Evolutionary conservation across 2,329 filamentous ascomycete species (phyloP).

Genomic region (Sporothrix mexicana): DNA sequence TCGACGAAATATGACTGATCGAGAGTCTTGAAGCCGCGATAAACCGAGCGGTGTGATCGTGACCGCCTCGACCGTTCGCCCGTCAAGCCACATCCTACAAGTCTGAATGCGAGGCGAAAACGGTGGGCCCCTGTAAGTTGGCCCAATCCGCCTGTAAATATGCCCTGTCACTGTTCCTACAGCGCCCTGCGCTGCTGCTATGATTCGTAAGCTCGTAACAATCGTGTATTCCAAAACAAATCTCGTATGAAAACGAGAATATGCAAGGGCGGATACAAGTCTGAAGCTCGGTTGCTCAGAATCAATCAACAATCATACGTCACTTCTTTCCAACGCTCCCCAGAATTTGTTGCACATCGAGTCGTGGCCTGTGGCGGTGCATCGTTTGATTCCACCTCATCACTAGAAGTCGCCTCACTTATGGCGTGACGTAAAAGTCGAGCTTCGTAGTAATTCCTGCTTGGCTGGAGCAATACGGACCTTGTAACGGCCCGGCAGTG

Average conservation of each 20-base stretch:
- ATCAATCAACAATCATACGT: background rate
- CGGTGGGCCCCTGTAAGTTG: background rate
- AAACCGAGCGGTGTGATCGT: background rate
- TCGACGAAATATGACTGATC: background rate
- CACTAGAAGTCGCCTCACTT: background rate
- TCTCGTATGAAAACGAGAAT: too few species aligned
- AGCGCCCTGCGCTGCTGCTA: background rate
- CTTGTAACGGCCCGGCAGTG: too few species aligned
- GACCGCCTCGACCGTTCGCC: too few species aligned
- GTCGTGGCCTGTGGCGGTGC: constrained; percentile 9
- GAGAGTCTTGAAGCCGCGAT: background rate
- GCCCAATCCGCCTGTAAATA: background rate
- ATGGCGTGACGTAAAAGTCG: background rate
- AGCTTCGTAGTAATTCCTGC: too few species aligned
- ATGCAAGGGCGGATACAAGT: too few species aligned
- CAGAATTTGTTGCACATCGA: background rate
- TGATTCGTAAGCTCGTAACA: background rate
- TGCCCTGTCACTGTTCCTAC: background rate
- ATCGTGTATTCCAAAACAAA: too few species aligned
- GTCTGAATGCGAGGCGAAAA: background rate
- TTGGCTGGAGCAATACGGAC: background rate
- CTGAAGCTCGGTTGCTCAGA: too few species aligned
- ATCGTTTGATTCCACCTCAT: background rate
- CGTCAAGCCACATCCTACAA: constrained; percentile 3
- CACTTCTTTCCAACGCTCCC: background rate